Evolutionary conservation across 2,329 filamentous ascomycete genomes (phyloP).

Genomic region (Hypoxylon rubiginosum): DNA sequence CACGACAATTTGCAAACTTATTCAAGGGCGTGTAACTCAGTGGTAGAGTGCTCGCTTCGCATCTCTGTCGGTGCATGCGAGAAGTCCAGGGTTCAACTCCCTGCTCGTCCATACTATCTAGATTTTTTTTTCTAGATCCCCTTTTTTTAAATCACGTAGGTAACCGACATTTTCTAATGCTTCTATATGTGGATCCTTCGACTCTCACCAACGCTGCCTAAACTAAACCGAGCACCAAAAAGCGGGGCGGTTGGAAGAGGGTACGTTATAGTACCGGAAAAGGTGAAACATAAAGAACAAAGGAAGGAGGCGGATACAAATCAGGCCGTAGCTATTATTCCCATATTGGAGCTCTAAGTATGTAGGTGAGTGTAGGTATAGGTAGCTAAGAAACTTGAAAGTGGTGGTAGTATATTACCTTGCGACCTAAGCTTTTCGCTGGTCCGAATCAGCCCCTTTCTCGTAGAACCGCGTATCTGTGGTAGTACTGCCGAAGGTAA

Average conservation of each 20-base stretch:
- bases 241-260: no score
- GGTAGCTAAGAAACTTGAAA: no score
- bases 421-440: no score
- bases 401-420: no score
- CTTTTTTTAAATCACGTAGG: background rate
- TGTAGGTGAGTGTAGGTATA: no score
- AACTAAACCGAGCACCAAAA: background rate
- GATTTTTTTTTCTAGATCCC: background rate
- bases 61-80: background rate
- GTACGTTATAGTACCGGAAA: no score
- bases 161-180: background rate
- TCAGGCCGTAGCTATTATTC: no score
- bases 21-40: constrained; percentile 5
- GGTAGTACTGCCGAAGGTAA: background rate
- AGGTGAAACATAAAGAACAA: no score
- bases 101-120: background rate
- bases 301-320: no score
- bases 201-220: background rate
- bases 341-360: no score
- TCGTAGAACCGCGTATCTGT: background rate
- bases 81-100: constrained; percentile 9
- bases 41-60: constrained; percentile 1
- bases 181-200: background rate
- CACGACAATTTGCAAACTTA: no score
- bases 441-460: no score